Percentiles rank a stretch among this genome's conserved stretches.
phyloP scores from a whole-genome alignment of 805 yeast genomes.

The Metschnikowia noctiluminum region DNA sequence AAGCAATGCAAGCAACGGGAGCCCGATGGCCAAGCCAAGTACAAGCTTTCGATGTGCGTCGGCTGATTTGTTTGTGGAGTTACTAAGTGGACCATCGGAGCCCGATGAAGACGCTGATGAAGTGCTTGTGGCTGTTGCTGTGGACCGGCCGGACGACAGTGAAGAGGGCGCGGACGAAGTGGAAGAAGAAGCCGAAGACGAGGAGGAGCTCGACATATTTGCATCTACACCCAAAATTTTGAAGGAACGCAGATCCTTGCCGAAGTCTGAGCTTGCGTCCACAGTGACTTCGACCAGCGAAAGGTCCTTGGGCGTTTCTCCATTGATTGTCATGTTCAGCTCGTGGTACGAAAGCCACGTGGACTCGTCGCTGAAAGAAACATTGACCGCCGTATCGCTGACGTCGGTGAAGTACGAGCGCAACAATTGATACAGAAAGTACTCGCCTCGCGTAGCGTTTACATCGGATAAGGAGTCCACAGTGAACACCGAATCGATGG shows the following conservation, averaged over 20 bases:
- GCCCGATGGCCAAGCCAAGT: constrained; percentile 84
- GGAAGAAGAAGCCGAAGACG: constrained; percentile 28
- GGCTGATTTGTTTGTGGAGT: constrained; percentile 15
- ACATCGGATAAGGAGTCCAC: constrained; percentile 49
- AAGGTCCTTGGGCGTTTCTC: constrained; percentile 49
- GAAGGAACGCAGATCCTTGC: constrained; percentile 39
- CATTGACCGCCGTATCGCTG: constrained; percentile 46
- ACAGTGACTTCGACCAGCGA: constrained; percentile 23
- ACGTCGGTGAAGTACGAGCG: constrained; percentile 56
- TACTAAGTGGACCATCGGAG: constrained; percentile 24
- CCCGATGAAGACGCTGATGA: constrained; percentile 16
- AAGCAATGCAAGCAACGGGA: constrained; percentile 58
- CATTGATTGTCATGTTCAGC: constrained; percentile 62
- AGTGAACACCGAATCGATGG: constrained; percentile 56
- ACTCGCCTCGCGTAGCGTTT: constrained; percentile 66
- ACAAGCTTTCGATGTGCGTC: constrained; percentile 58
- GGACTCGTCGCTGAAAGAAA: constrained; percentile 34
- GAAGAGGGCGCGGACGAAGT: constrained; percentile 22
- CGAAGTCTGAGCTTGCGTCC: constrained; percentile 28
- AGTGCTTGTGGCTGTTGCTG: constrained; percentile 30
- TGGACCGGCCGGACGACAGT: not conserved
- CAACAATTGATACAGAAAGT: constrained; percentile 53
- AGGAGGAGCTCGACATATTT: constrained; percentile 17
- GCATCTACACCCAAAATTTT: constrained; percentile 47
- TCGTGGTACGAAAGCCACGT: constrained; percentile 66